Evolutionary conservation across 495 filamentous ascomycete genomes (phyloP), one percentile per base, ranked within the genome.

Genomic region (Cairneyella variabilis): DNA sequence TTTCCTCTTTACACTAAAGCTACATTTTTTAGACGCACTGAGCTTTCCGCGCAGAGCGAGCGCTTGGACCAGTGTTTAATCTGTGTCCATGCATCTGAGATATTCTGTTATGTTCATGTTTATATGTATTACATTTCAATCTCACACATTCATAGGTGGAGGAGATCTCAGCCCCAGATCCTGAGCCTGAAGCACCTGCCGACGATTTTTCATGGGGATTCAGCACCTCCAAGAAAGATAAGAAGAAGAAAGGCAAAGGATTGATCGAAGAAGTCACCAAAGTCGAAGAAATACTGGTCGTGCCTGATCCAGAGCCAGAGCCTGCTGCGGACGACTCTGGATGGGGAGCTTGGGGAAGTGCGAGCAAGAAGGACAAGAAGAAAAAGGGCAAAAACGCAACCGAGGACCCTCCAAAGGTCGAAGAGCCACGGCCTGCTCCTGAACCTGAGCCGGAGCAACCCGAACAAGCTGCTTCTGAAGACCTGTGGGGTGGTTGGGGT

Each of bases 381-480:
- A 71, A 70, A 23, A 66, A 56, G 6, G 67, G 66, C 18, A 58
- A 56, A 27, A 34, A 25, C 16, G 56, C 27, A n/a, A 21, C 43
- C 7, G 50, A 58, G 18, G 65, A 66, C 11, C 48, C 51, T 26
- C 30, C 60, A 4, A 57, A 67, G 10, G 41, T 62, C 46, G 57
- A 57, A 2, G 55, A 67, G 18, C 25, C 42, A 5, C 37, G 45
- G 11, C 36, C 47, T 26, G 59, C 58, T 17, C 32, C 49, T 6
- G 44, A 43, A 17, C 50, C 56, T 3, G 39, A 41, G 0, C 12
- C 36, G 4, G 48, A 50, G 21, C 30, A 16, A 12, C 16, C 42
- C 17, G 23, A n/a, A 9, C n/a, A n/a, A 7, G 39, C 10, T n/a
- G 14, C 12, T 7, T 9, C 39, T 20, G 53, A 43, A 10, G 38